Base-by-base conservation (phyloP, 2,329 filamentous ascomycete genomes). In the Fusarium neocosmosporiellum region DNA sequence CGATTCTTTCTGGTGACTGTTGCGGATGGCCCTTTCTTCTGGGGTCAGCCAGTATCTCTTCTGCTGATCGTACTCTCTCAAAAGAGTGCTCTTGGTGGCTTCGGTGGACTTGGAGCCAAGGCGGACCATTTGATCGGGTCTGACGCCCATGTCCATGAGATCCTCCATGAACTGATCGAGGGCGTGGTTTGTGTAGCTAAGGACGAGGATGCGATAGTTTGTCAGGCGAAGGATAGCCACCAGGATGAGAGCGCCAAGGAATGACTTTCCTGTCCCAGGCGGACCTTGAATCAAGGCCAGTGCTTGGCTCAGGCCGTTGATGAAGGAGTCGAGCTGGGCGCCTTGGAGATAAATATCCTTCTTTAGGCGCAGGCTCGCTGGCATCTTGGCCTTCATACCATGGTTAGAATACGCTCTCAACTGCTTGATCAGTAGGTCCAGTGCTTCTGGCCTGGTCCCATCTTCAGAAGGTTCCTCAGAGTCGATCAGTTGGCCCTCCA, bases 211-310 rank as follows among this genome's bases (percentile, higher is more conserved):
- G 0, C 78, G 88, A 31, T 88, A 82, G 0, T 72, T 22, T 0
- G 87, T 89, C 7, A 84, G 74, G 1, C 88, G 77, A 22, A 90
- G 80, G 0, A 95, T 76, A 0, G 84, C 79, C 60, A 90, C 90
- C 0, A 89, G 87, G 1, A 91, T 82, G 3, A 92, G 81, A 0
- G 92, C 89, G 0, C 93, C 93, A 4, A 94, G 87, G 69, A 93
- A 93, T 0, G 92, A 94, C 72, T 95, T 95, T 1, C 93, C 93
- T 0, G 92, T 95, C 0, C 91, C 92, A 72, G 93, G 93, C 1
- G 93, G 93, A 0, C 93, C 93, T 82, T 94, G 92, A 2, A 95
- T 92, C 0, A 91, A 78, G 55, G 88, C 89, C 0, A 94, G 79
- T 1, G 81, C 80, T 9, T 86, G 86, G 0, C 78, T 81, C 0